These are phyloP conservation scores for Phragmites australis DNA, from an alignment of 176 grass and related monocot genomes.

Conservation along the genomic window DNA sequence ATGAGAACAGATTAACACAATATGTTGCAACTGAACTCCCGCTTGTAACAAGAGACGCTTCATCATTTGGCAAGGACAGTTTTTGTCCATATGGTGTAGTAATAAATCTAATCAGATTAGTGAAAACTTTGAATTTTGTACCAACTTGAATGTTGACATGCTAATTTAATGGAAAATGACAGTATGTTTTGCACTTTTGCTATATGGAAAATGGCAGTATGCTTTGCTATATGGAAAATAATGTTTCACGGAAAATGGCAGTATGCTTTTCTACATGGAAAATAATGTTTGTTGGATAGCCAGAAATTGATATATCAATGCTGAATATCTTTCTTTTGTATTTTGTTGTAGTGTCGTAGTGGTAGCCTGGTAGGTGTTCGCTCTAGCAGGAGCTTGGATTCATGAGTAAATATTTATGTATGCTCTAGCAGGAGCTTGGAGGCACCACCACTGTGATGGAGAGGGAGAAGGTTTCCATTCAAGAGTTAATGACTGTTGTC, in stretches of 20 bases:
- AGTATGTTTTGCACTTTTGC: background rate
- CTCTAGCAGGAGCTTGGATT: conserved; percentile 24
- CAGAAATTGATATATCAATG: background rate
- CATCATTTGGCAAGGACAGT: background rate
- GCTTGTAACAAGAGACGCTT: conserved; percentile 1
- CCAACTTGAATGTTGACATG: background rate
- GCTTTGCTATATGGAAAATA: too few relatives aligned
- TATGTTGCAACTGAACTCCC: background rate
- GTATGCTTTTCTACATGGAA: background rate
- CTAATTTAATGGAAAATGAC: background rate
- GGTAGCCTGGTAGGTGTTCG: background rate
- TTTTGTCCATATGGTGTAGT: background rate
- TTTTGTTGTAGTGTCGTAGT: background rate
- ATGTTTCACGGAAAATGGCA: background rate
- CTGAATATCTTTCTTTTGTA: background rate
- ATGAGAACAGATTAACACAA: background rate
- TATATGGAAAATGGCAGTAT: background rate
- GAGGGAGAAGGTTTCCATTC: conserved; percentile 77
- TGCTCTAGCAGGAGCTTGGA: conserved; percentile 66
- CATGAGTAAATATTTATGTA: background rate
- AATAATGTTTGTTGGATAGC: background rate
- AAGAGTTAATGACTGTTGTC: conserved; percentile 65
- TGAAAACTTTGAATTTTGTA: background rate
- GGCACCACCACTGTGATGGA: conserved; percentile 80
- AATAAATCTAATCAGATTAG: conserved; percentile 11